Percentiles rank a stretch among this genome's conserved stretches.
Conservation (phyloP, 495 filamentous ascomycete genomes). For the Elaphomyces granulatus region DNA sequence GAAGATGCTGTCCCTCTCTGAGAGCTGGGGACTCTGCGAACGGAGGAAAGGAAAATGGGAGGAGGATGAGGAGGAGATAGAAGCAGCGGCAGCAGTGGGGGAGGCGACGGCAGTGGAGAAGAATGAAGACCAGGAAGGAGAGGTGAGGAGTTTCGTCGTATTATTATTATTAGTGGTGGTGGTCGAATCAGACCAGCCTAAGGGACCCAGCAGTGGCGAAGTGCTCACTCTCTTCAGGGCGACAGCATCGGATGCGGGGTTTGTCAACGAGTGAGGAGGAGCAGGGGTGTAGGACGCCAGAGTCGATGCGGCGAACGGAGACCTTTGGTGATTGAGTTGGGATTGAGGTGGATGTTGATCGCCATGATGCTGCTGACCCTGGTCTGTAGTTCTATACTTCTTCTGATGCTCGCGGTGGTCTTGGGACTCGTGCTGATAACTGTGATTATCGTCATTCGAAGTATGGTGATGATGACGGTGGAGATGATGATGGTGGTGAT, state of each 20-base stretch:
- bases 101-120: slow-evolving; percentile 31
- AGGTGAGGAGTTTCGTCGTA: too few species aligned
- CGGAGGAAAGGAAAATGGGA: background rate
- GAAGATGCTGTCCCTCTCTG: slow-evolving; percentile 50
- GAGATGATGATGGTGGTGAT: slow-evolving; percentile 4
- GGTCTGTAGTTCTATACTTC: too few species aligned
- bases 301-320: background rate
- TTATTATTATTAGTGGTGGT: background rate
- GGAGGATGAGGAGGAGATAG: slow-evolving; percentile 5
- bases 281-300: background rate
- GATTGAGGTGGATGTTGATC: background rate
- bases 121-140: background rate
- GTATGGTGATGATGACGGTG: background rate
- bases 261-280: background rate
- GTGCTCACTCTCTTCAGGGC: background rate
- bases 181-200: background rate
- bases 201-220: background rate
- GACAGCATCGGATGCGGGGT: background rate
- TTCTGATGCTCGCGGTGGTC: too few species aligned
- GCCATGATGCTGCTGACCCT: background rate
- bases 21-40: slow-evolving; percentile 36
- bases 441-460: too few species aligned
- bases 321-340: background rate
- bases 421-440: too few species aligned
- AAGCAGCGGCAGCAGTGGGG: slow-evolving; percentile 21